Evolutionary conservation across 371 early-diverging fungal species (phyloP).

Genomic region (Lichtheimia ornata): DNA sequence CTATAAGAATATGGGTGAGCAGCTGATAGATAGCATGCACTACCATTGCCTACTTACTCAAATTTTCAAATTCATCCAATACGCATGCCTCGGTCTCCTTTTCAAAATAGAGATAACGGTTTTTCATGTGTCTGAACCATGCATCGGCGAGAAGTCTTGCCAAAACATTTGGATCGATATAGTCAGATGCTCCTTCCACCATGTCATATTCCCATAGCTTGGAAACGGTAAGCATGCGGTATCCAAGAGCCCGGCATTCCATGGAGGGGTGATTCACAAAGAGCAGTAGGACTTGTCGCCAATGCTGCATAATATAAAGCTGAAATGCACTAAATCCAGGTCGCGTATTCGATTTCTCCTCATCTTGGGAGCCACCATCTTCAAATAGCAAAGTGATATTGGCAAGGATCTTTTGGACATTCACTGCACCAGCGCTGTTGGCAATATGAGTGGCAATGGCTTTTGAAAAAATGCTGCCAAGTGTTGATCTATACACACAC

Average conservation of each 20-base stretch:
- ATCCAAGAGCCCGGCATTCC: slow-evolving; percentile 43
- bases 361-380: background rate
- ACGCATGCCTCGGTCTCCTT: background rate
- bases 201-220: slow-evolving; percentile 30
- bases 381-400: slow-evolving; percentile 43
- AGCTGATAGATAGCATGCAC: background rate
- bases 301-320: slow-evolving; percentile 30
- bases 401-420: slow-evolving; percentile 37
- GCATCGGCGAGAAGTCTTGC: slow-evolving; percentile 33
- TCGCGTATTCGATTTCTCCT: background rate
- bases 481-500: slow-evolving; percentile 18
- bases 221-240: slow-evolving; percentile 33
- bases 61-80: slow-evolving; percentile 13
- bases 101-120: slow-evolving; percentile 23
- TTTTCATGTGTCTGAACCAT: slow-evolving; percentile 48
- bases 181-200: background rate
- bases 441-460: slow-evolving; percentile 46
- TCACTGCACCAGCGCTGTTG: slow-evolving; percentile 35
- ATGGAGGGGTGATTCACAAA: slow-evolving; percentile 50
- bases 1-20: slow-evolving; percentile 9
- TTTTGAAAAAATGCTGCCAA: slow-evolving; percentile 41
- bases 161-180: slow-evolving; percentile 16
- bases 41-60: background rate
- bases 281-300: slow-evolving; percentile 39
- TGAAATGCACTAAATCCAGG: slow-evolving; percentile 36